These are phyloP conservation scores for Aspergillus transmontanensis DNA, from an alignment of 2,329 filamentous ascomycete species.

Conservation along the genomic window DNA sequence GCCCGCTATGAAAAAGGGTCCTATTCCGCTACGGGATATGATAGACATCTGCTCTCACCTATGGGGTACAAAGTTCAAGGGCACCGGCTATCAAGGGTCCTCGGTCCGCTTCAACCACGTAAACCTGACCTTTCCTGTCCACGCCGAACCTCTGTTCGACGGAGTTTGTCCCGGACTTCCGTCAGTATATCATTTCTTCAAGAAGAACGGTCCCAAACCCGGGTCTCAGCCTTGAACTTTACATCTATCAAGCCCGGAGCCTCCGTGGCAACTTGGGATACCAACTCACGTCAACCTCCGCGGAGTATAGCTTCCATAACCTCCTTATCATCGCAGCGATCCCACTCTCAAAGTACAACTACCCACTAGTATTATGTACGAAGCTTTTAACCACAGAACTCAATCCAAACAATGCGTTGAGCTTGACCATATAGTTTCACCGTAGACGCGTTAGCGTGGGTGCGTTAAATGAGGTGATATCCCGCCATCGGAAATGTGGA, in stretches of 20 bases:
- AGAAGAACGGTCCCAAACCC: conserved; percentile 1
- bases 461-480: conserved; percentile 3
- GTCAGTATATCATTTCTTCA: conserved; percentile 11
- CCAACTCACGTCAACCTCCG: not conserved
- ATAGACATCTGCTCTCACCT: not conserved
- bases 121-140: not conserved
- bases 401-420: not conserved
- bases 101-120: not conserved
- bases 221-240: not conserved
- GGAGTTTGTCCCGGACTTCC: conserved; percentile 1
- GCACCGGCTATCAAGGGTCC: not conserved
- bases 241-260: not conserved
- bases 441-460: not conserved
- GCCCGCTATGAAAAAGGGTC: not conserved
- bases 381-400: not conserved
- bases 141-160: not conserved
- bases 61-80: not conserved
- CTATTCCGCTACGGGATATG: conserved; percentile 4
- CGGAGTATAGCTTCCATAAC: not conserved
- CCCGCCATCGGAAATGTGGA: not conserved
- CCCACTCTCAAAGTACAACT: not conserved
- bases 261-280: not conserved
- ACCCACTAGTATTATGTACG: not conserved
- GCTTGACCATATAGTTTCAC: not conserved
- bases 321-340: not conserved